These are phyloP conservation scores for Moesziomyces sp. DNA, from an alignment of 1,284 basidiomycete species.

Conservation along the genomic window DNA sequence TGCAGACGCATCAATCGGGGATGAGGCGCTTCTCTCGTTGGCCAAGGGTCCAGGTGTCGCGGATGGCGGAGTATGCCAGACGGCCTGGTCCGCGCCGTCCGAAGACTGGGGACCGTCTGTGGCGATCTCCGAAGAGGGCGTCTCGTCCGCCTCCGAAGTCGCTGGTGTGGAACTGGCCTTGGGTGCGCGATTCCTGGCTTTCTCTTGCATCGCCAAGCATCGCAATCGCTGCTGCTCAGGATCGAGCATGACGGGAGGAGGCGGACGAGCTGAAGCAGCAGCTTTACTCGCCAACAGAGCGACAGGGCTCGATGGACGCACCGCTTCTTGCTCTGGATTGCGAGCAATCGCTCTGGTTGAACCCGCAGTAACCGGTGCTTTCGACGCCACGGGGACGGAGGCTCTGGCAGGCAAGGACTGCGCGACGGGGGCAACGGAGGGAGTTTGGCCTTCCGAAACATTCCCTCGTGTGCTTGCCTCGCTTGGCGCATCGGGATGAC, in stretches of 20 bases:
- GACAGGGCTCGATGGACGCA: constrained; percentile 28
- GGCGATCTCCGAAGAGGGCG: constrained; percentile 8
- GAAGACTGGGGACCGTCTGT: constrained; percentile 4
- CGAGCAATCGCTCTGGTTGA: neutral
- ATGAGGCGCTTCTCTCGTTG: neutral
- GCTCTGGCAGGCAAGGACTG: neutral
- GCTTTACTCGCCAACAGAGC: constrained; percentile 1
- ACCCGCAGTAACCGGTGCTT: constrained; percentile 1
- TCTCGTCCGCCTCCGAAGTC: constrained; percentile 28
- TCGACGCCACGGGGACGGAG: too few relatives aligned
- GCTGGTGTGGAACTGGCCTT: constrained; percentile 17
- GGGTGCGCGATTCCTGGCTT: constrained; percentile 27
- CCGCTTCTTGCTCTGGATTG: constrained; percentile 2
- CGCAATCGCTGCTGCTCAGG: constrained; percentile 41
- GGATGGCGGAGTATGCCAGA: neutral
- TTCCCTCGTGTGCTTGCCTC: neutral
- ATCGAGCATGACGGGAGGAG: constrained; percentile 25
- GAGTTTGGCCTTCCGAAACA: neutral
- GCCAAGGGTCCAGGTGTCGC: neutral
- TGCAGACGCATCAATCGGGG: neutral
- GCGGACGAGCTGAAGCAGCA: constrained; percentile 15
- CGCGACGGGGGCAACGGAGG: too few relatives aligned
- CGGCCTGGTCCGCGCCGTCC: neutral
- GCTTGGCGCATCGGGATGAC: neutral
- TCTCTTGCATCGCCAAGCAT: constrained; percentile 49